Evolutionary conservation across 73 alveolate genomes (phyloP), one percentile per base, ranked within the genome.

Genomic region (Effrenium voratum): DNA sequence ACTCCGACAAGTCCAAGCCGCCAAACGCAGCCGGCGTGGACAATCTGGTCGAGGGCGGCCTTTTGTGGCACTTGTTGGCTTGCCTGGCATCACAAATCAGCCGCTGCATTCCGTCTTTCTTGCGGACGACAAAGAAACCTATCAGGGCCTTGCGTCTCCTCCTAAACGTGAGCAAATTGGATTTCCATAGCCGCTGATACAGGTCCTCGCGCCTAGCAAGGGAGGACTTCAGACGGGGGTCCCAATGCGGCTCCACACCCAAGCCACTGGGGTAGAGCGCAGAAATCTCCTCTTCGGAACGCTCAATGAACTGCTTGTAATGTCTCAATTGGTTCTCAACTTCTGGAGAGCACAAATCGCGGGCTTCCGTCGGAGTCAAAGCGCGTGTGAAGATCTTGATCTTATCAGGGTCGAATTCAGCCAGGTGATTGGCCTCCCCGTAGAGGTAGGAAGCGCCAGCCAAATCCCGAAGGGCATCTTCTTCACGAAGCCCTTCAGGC

Each of bases 361-460:
- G 40, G 4, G 93, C 93, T 49, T 32, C 50, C 76, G 5, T 30
- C 55, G 76, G 93, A 36, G 10, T 24, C 50, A 82, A 36, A 3
- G 38, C 30, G 12, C 93, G 2, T 30, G 30, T 12, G 55, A 82
- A 50, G 32, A 82, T 82, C 93, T 82, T 82, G 84, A 81, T 47
- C 45, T 49, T 45, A 32, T 40, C 45, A 24, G 40, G 45, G 47
- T 81, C 91, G 30, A 1, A 81, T 45, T 40, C 26, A 30, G 47
- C 91, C 36, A 81, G 43, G 45, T 45, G 70, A 13, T 46, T n/a
- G 70, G 91, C 91, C 91, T 80, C 91, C 91, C 22, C 46, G 46
- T 46, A 80, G 47, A 81, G 91, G 91, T 81, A 26, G 45, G 70
- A 30, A 5, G 46, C 30, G 38, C 47, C 49, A 28, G 30, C 45